Evolutionary conservation across 257 asterid genomes (phyloP).

Genomic region (Penstemon barbatus): DNA sequence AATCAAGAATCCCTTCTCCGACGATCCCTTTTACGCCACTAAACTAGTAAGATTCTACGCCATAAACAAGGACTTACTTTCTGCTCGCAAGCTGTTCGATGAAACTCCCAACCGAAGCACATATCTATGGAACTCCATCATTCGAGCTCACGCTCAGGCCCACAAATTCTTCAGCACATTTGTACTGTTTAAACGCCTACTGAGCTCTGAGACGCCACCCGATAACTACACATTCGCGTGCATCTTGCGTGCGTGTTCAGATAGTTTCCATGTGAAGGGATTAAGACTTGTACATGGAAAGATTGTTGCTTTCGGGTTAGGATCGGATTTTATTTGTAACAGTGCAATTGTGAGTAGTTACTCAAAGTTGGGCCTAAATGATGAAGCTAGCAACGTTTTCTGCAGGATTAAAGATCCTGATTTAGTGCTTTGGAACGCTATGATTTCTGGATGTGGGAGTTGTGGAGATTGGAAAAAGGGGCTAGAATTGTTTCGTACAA

Average conservation of each 20-base stretch:
- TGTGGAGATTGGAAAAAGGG: constrained; percentile 49
- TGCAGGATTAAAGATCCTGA: constrained; percentile 56
- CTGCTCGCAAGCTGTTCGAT: constrained; percentile 79
- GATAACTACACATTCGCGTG: constrained; percentile 80
- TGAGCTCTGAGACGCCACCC: constrained; percentile 50
- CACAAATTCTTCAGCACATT: constrained; percentile 47
- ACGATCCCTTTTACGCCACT: constrained; percentile 72
- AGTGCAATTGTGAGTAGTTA: constrained; percentile 74
- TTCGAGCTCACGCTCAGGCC: constrained; percentile 71
- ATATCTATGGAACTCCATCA: constrained; percentile 80
- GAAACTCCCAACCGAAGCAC: constrained; percentile 57
- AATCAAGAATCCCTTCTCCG: constrained; percentile 44
- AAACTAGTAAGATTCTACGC: constrained; percentile 63
- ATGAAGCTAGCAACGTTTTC: constrained; percentile 55
- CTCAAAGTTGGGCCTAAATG: constrained; percentile 55
- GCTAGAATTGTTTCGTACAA: constrained; percentile 40
- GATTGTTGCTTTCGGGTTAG: constrained; percentile 55
- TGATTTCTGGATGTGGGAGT: constrained; percentile 64
- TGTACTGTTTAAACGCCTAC: constrained; percentile 50
- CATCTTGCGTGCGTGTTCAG: constrained; percentile 63
- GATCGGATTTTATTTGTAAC: constrained; percentile 53
- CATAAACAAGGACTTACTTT: constrained; percentile 47
- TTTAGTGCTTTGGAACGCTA: constrained; percentile 75
- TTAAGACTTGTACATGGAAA: constrained; percentile 58
- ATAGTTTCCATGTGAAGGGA: constrained; percentile 34